Base-by-base conservation (phyloP, 2,329 filamentous ascomycete genomes). In the Monilinia polystroma region DNA sequence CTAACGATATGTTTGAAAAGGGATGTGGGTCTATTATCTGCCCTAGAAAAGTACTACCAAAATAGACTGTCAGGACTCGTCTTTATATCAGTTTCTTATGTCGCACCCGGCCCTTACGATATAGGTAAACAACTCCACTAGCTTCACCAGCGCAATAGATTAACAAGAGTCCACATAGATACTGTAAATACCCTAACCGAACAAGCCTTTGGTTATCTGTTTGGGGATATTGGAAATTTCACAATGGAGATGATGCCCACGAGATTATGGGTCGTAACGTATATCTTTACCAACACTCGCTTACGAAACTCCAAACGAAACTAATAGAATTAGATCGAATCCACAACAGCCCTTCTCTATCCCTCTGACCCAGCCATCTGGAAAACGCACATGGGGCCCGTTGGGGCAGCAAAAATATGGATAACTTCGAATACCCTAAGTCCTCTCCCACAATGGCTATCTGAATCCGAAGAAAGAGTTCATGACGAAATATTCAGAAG, bases 161-260 rank as follows among this genome's bases (percentile, higher is more conserved):
- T 47, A 23, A 32, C 23, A 16, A 41, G 38, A 41, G 11, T 45
- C 58, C n/a, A 47, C 67, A 59, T 10, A 59, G 63, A 64, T 67
- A 23, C 56, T 29, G 23, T n/a, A 47, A 70, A 70, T 57, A 41
- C 32, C 38, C 32, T 56, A 38, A 23, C 29, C n/a, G 38, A 64
- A 54, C 18, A 55, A 47, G 52, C 59, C 2, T 56, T 68, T 67
- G 68, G 69, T 47, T 70, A 60, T 68, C 63, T 38, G 63, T 64
- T 41, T 67, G 66, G 43, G 69, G 68, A 38, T 69, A 70, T 67
- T 69, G 60, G 54, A 41, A 67, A 59, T 70, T 70, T 58, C 67
- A 68, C 58, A 60, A 69, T 35, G 66, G 68, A 63, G 66, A 69
- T 47, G 66, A 68, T 67, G 66, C 68, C 47, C 32, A 60, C 18